A percentile compares a stretch with the other conserved stretches of the same genome.
phyloP scores from a whole-genome alignment of 495 filamentous ascomycete genomes.

The Lepidopterella palustris region DNA sequence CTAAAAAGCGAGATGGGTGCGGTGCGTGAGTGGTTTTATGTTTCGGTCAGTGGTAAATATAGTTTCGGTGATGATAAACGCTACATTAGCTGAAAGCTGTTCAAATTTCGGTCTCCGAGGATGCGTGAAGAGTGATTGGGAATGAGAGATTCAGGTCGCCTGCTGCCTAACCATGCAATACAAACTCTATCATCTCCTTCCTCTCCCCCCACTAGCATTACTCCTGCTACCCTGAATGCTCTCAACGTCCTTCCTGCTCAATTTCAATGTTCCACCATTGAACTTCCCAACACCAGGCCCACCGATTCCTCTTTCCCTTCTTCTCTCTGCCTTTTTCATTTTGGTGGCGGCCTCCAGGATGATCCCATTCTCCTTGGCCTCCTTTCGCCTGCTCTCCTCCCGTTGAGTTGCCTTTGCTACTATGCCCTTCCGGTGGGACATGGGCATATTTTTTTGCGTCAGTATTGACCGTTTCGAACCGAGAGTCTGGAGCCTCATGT shows the following conservation, averaged over 20 bases:
- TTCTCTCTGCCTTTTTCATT: slow-evolving; percentile 32
- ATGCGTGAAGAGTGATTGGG: no score
- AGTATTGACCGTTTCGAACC: slow-evolving; percentile 71
- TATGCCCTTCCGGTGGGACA: slow-evolving; percentile 74
- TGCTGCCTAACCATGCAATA: no score
- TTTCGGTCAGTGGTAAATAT: no score
- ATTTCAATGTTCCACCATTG: neutral
- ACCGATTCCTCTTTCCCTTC: neutral
- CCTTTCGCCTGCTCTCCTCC: slow-evolving; percentile 64
- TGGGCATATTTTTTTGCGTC: slow-evolving; percentile 75
- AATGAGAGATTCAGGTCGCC: no score
- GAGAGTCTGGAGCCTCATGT: slow-evolving; percentile 72
- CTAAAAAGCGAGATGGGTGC: no score
- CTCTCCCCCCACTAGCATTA: neutral
- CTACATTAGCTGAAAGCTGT: no score
- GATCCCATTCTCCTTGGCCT: slow-evolving; percentile 86
- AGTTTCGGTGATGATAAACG: no score
- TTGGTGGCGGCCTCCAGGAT: slow-evolving; percentile 64
- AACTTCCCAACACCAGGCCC: neutral
- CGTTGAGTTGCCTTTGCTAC: slow-evolving; percentile 52
- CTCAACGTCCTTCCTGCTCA: neutral
- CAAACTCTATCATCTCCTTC: slow-evolving; percentile 24
- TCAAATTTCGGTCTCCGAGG: no score
- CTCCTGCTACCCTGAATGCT: neutral
- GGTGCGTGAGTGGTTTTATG: no score